Percentiles rank a stretch among this genome's conserved stretches.
Conservation (phyloP, 768 basidiomycete genomes). For the Russula sp. region DNA sequence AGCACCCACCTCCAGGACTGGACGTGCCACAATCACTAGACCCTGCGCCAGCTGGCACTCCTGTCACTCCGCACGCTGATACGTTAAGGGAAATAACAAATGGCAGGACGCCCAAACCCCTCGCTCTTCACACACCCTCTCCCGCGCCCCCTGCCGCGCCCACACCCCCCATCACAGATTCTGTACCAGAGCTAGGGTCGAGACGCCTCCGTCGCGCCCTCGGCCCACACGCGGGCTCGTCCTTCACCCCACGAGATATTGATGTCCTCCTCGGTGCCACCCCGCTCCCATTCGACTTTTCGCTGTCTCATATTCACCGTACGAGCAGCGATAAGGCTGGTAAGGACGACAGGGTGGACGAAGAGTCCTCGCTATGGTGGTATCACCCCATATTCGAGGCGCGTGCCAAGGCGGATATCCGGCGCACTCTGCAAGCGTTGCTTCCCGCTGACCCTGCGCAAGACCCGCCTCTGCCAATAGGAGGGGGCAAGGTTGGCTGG, state of each 20-base stretch:
- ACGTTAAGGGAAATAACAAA: not conserved
- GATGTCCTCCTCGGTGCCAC: slow-evolving; percentile 8
- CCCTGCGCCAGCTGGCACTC: not conserved
- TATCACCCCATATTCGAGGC: slow-evolving; percentile 11
- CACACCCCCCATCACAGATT: not conserved
- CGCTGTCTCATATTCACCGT: not conserved
- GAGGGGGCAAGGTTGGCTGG: not conserved
- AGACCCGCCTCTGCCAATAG: not conserved
- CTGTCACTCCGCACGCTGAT: too few species aligned
- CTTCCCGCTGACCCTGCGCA: slow-evolving; percentile 12
- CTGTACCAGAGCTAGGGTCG: not conserved
- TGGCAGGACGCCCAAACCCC: not conserved
- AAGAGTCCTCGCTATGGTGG: slow-evolving; percentile 12
- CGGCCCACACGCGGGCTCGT: not conserved
- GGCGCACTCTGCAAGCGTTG: slow-evolving; percentile 2
- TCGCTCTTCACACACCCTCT: not conserved
- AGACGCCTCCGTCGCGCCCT: slow-evolving; percentile 5
- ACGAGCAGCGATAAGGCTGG: not conserved
- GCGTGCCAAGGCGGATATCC: slow-evolving; percentile 17
- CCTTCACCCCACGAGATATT: slow-evolving; percentile 1
- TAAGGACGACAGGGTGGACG: not conserved
- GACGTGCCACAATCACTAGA: not conserved
- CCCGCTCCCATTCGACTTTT: slow-evolving; percentile 7
- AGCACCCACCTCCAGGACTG: not conserved
- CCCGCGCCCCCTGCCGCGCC: not conserved